Base-by-base conservation (phyloP, 2,329 filamentous ascomycete genomes). In the Colletotrichum chrysophilum region DNA sequence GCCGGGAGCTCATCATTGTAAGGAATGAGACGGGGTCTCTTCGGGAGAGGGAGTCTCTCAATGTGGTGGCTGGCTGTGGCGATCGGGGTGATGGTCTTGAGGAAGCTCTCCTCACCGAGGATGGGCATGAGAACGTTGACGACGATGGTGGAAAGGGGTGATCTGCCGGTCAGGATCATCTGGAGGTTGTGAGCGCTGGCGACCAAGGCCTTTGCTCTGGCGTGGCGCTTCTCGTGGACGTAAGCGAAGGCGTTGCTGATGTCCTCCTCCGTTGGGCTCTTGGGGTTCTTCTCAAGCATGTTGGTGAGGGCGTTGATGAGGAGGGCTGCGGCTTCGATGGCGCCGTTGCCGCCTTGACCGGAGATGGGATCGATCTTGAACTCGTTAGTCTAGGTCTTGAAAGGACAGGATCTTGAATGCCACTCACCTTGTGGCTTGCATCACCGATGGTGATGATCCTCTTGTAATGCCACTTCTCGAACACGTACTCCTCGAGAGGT, bases 371-470 rank as follows among this genome's bases (percentile, higher is more conserved):
- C 76, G 14, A 78, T 75, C 80, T 52, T 80, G 14, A 1, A 4
- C 10, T 13, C 5, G 58, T 76, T 14, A 76, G 56, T 24, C 4
- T 70, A 4, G 24, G 24, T 5, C 8, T 7, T 13, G 43, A 13
- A 48, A 3, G 6, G 3, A 5, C 2, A 21, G 4, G n/a, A 9
- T 0, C 2, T 5, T 5, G 12, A 5, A 2, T 16, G 16, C 3
- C 14, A 2, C 13, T 6, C 77, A 83, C 84, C 81, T 87, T 88
- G 75, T 88, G 86, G 8, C 82, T 84, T 1, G 86, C 80, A 76
- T 88, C 86, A 0, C 86, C 86, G 7, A 88, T 81, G 2, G 82
- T 79, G 3, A 87, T 80, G 4, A 86, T 82, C 12, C 86, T 79
- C 13, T 82, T 80, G 56, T 82, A 86, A 66, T 84, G 81, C 83